Evolutionary conservation across 2,329 filamentous ascomycete genomes (phyloP), one percentile per base, ranked within the genome.

Genomic region (Metarhizium humberi): DNA sequence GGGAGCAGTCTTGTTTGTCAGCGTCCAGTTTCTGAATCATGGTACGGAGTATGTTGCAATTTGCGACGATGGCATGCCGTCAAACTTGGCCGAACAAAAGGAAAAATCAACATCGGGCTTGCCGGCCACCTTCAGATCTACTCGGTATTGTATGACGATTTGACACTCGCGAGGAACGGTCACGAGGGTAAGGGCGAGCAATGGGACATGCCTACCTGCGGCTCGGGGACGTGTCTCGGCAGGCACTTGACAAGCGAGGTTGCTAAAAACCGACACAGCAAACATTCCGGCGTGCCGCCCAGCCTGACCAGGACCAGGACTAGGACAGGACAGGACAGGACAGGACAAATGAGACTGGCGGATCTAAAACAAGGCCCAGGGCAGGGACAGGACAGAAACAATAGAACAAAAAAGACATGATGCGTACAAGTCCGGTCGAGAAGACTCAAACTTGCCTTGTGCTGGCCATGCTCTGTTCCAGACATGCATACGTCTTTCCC

Each of bases 241-340:
- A 34, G 25, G 38, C 30, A 34, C 16, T 40, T 40, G 5, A 42
- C 52, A 32, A 13, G n/a, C 20, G 14, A 25, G 40, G 18, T 38
- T 48, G 54, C 55, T 48, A 51, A 56, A 25, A 46, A 54, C 54
- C 58, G 52, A 55, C 57, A 56, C 53, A 57, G 50, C 56, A 54
- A 25, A 56, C 52, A 56, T 52, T n/a, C 53, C 52, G 51, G 57
- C 56, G 53, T 40, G 56, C 58, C 52, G 46, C 51, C 53, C 46
- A 52, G 36, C 20, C 34, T 50, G 16, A 42, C 45, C 30, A 45
- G 45, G 55, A 38, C 32, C 29, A 25, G 25, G 25, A 25, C 25
- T 25, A 25, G 25, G 3, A 25, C 25, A 25, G 25, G 25, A 25
- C 25, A 25, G 25, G 25, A 25, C 25, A 25, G 25, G 25, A 25